These are phyloP conservation scores for Primulina tabacum DNA, from an alignment of 257 asterid species.

Conservation along the genomic window DNA sequence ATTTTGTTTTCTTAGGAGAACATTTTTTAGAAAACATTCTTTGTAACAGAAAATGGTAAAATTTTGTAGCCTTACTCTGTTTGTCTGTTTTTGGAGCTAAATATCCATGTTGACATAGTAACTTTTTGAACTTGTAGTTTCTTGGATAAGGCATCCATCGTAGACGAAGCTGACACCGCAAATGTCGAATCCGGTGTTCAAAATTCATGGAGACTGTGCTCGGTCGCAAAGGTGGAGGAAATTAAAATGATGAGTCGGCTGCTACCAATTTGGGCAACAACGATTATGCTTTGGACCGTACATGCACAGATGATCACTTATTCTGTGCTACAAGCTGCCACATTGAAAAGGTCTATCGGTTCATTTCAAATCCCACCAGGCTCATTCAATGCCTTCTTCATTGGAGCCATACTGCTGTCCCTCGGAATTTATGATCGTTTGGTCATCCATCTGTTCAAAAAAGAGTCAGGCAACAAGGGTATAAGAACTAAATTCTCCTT, in stretches of 20 bases:
- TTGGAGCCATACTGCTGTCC: constrained; percentile 46
- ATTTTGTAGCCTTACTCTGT: neutral
- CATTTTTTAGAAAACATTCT: neutral
- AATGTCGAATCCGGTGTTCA: constrained; percentile 20
- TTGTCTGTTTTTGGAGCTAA: neutral
- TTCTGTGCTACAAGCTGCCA: constrained; percentile 62
- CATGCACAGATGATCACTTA: constrained; percentile 79
- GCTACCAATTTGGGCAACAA: constrained; percentile 71
- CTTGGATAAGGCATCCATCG: constrained; percentile 34
- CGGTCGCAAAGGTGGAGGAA: constrained; percentile 60
- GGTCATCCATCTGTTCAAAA: constrained; percentile 16
- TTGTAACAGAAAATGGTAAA: neutral
- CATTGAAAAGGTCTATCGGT: constrained; percentile 50
- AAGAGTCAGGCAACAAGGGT: constrained; percentile 23
- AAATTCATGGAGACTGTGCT: constrained; percentile 30
- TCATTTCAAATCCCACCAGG: constrained; percentile 56
- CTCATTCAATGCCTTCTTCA: constrained; percentile 54
- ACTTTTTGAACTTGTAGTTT: constrained; percentile 17
- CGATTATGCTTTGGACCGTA: constrained; percentile 56
- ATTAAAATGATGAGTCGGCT: constrained; percentile 56
- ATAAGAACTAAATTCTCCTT: neutral
- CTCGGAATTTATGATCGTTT: constrained; percentile 36
- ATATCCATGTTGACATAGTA: neutral
- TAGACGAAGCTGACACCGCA: constrained; percentile 13
- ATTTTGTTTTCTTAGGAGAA: neutral